These are phyloP conservation scores for Dichotomopilus funicola DNA, from an alignment of 2,329 filamentous ascomycete genomes.

Conservation along the genomic window DNA sequence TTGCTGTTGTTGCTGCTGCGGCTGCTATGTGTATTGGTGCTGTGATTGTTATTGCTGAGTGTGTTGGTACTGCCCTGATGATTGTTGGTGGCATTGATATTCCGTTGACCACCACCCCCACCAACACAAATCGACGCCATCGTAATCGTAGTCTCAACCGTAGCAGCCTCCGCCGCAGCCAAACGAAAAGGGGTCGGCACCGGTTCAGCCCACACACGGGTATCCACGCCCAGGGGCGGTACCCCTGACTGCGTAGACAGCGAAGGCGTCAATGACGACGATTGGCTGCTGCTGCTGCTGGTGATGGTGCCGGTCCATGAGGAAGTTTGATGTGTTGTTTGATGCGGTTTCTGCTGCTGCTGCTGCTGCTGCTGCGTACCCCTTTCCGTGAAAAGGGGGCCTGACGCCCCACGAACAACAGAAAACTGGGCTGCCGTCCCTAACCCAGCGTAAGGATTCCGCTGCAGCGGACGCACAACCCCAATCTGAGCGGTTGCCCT, in stretches of 20 bases:
- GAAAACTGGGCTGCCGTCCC: not conserved
- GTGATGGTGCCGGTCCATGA: not conserved
- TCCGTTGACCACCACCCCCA: no score
- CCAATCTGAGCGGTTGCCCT: conserved; percentile 8
- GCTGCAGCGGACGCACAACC: not conserved
- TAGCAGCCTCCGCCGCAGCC: no score
- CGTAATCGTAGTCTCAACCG: no score
- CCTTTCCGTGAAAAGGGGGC: not conserved
- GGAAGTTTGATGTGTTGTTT: not conserved
- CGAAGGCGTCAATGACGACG: no score
- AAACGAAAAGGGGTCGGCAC: no score
- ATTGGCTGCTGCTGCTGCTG: not conserved
- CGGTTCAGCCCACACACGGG: no score
- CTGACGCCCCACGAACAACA: not conserved
- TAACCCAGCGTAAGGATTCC: not conserved
- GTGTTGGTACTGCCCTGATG: no score
- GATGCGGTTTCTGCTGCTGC: not conserved
- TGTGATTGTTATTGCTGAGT: no score
- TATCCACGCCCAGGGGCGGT: no score
- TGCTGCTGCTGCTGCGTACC: not conserved
- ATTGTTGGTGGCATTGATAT: no score
- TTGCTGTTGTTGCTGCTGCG: not conserved
- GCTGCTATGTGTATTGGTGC: not conserved
- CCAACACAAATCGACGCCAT: no score
- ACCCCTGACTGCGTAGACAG: no score